Evolutionary conservation across 176 grass and related monocot species (phyloP).

Genomic region (Neostapfia colusana): DNA sequence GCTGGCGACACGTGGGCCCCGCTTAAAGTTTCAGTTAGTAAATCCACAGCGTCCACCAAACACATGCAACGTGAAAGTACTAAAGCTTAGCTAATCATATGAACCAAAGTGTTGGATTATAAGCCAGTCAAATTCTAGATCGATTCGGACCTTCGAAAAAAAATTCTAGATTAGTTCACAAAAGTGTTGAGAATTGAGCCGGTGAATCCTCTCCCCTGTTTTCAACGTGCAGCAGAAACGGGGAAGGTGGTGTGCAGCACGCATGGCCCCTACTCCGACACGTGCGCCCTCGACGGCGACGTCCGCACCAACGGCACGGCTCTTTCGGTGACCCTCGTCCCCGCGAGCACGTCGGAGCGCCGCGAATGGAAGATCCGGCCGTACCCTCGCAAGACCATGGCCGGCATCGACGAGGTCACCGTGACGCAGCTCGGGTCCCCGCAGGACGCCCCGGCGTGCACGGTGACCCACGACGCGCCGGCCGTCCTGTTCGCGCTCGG

Average conservation of each 20-base stretch:
- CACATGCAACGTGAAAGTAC: too few species aligned
- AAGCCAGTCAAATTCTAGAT: too few species aligned
- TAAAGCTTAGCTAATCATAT: too few species aligned
- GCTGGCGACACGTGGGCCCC: too few species aligned
- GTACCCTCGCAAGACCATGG: slow-evolving; percentile 55
- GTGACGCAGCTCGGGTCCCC: slow-evolving; percentile 41
- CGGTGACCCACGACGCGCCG: slow-evolving; percentile 38
- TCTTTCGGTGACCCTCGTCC: slow-evolving; percentile 44
- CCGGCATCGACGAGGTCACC: slow-evolving; percentile 35
- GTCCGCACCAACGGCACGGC: slow-evolving; percentile 59
- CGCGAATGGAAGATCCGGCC: slow-evolving; percentile 55
- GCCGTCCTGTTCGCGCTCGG: slow-evolving; percentile 59
- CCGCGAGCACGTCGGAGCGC: neutral
- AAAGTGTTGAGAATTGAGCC: too few species aligned
- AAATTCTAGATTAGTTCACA: too few species aligned
- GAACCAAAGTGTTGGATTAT: too few species aligned
- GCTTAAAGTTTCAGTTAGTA: too few species aligned
- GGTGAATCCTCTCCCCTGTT: too few species aligned
- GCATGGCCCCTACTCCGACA: slow-evolving; percentile 49
- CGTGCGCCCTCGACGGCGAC: slow-evolving; percentile 69
- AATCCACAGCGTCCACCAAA: too few species aligned
- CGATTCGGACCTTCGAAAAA: too few species aligned
- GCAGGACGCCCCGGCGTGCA: slow-evolving; percentile 43
- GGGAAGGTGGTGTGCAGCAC: slow-evolving; percentile 48
- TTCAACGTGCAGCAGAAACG: slow-evolving; percentile 18